A percentile compares a stretch with the other conserved stretches of the same genome.
phyloP scores from a whole-genome alignment of 1,139 yeast genomes.

The Kazachstania sp. region DNA sequence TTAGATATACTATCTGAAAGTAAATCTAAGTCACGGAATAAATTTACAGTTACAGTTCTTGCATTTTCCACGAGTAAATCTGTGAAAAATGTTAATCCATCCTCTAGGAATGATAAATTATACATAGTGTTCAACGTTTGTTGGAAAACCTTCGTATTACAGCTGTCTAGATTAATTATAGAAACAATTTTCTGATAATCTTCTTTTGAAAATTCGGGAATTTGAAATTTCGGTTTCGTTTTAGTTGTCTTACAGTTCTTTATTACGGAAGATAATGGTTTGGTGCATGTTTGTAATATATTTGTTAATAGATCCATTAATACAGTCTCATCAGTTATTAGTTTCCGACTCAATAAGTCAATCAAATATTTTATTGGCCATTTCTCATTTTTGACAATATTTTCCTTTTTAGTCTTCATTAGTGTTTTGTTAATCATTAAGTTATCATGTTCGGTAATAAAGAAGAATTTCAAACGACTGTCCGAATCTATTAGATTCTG shows the following conservation, averaged over 20 bases:
- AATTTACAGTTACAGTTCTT: slow-evolving; percentile 45
- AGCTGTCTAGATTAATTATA: slow-evolving; percentile 73
- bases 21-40: slow-evolving; percentile 49
- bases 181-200: slow-evolving; percentile 58
- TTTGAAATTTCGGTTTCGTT: slow-evolving; percentile 36
- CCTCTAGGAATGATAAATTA: slow-evolving; percentile 54
- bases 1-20: slow-evolving; percentile 42
- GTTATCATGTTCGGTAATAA: slow-evolving; percentile 74
- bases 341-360: slow-evolving; percentile 50
- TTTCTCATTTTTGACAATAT: slow-evolving; percentile 39
- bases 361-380: slow-evolving; percentile 70
- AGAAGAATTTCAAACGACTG: slow-evolving; percentile 61
- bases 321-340: slow-evolving; percentile 62
- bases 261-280: slow-evolving; percentile 52
- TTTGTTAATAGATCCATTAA: slow-evolving; percentile 71
- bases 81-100: slow-evolving; percentile 60
- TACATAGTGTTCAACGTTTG: slow-evolving; percentile 80
- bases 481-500: slow-evolving; percentile 65
- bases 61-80: slow-evolving; percentile 63
- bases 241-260: slow-evolving; percentile 25
- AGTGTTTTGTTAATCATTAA: slow-evolving; percentile 40
- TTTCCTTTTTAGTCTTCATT: slow-evolving; percentile 32
- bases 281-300: slow-evolving; percentile 66
- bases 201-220: slow-evolving; percentile 59
- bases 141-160: slow-evolving; percentile 79